Evolutionary conservation across 164 flowering plant genomes (phyloP).

Genomic region (Vitis vinifera): ASM3070453v1 NC_081817.1:2134501-2135000

Average conservation of each 20-base stretch:
- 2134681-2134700: constrained; percentile 76
- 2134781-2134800: constrained; percentile 11
- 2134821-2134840: constrained; percentile 11
- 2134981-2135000: too few species aligned
- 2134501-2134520: not conserved
- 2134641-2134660: constrained; percentile 78
- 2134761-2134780: not conserved
- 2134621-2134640: constrained; percentile 87
- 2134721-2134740: not conserved
- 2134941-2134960: too few species aligned
- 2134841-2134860: constrained; percentile 12
- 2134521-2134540: not conserved
- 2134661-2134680: constrained; percentile 78
- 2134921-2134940: too few species aligned
- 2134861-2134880: constrained; percentile 12
- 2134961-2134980: too few species aligned
- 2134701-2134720: not conserved
- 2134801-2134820: constrained; percentile 10
- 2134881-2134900: too few species aligned
- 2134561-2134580: not conserved
- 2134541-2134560: not conserved
- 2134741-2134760: not conserved
- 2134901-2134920: too few species aligned
- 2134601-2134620: constrained; percentile 71
- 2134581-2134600: not conserved